Percentiles rank a stretch among this genome's conserved stretches.
phyloP scores from a whole-genome alignment of 140 eudicot species.

The Senecio squalidus region DNA sequence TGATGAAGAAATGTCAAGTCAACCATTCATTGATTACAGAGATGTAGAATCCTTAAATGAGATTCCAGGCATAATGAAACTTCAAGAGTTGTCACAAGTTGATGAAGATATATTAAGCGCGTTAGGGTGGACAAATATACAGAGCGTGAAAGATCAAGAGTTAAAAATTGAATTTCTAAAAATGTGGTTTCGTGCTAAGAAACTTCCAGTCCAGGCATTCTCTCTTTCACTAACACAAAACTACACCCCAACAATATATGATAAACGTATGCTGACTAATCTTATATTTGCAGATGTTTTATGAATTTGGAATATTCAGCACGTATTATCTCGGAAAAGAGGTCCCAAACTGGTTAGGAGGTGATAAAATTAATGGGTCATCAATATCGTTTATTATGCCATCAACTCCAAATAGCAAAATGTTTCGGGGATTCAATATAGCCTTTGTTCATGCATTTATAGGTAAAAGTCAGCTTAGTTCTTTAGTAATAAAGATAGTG shows the following conservation, averaged over 20 bases:
- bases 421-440: neutral
- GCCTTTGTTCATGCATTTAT: neutral
- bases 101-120: neutral
- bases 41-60: neutral
- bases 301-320: neutral
- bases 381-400: conserved; percentile 1
- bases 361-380: neutral
- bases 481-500: neutral
- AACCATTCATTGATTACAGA: neutral
- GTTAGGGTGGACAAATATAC: conserved; percentile 6
- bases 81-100: conserved; percentile 1
- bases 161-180: neutral
- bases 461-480: neutral
- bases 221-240: too few relatives aligned
- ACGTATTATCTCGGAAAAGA: conserved; percentile 1
- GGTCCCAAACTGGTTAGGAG: conserved; percentile 4
- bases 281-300: neutral
- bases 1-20: neutral
- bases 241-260: too few relatives aligned
- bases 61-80: neutral
- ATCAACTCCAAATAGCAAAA: neutral
- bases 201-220: neutral
- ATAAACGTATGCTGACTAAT: neutral
- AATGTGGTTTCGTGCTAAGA: neutral
- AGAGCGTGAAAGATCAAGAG: neutral